Conservation (phyloP, 495 filamentous ascomycete species). For the Neurospora sp. region DNA sequence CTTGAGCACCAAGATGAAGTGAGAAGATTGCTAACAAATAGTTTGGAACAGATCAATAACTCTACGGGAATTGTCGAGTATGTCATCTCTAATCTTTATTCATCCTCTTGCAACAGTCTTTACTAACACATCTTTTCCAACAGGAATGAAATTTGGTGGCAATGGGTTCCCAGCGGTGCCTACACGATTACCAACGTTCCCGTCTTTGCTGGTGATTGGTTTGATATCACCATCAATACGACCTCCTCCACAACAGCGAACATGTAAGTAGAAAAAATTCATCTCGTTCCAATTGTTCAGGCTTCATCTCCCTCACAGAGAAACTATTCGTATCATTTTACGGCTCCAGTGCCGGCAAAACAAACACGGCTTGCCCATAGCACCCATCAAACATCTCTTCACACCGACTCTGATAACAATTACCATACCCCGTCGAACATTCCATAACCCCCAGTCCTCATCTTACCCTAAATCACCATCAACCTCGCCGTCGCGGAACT, state of each 20-base stretch:
- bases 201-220: slow-evolving; percentile 18
- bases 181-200: slow-evolving; percentile 17
- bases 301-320: not conserved
- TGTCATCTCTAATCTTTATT: not conserved
- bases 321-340: not conserved
- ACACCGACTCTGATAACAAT: not conserved
- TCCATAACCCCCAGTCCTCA: not conserved
- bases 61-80: slow-evolving; percentile 12
- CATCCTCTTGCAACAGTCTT: not conserved
- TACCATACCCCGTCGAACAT: not conserved
- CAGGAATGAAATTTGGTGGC: slow-evolving; percentile 23
- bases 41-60: slow-evolving; percentile 11
- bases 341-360: not conserved
- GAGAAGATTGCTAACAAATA: not conserved
- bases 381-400: not conserved
- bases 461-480: not conserved
- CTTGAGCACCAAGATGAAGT: no score
- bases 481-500: not conserved
- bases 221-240: slow-evolving; percentile 20
- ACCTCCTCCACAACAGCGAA: slow-evolving; percentile 13
- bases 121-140: not conserved
- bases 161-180: slow-evolving; percentile 17
- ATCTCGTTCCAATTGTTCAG: not conserved
- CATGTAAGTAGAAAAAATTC: slow-evolving; percentile 8
- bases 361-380: not conserved